Base-by-base conservation (phyloP, 129 eudicot genomes). In the Artemisia tridentata region DNA sequence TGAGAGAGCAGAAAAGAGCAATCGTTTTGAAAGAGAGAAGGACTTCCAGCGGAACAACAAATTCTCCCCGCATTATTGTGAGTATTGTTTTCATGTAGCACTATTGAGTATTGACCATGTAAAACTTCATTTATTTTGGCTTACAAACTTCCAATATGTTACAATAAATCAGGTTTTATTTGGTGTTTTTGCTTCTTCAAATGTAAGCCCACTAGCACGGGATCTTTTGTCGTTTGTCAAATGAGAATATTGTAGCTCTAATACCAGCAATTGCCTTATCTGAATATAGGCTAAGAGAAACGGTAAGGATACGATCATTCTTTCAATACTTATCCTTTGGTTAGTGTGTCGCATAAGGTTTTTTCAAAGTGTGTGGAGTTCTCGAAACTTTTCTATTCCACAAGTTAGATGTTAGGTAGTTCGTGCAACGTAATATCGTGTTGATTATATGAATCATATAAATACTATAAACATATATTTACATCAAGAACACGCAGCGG, bases 41-140 rank as follows among this genome's bases (percentile, higher is more conserved):
- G 75, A 87, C 96, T 31, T 77, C 55, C 5, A 79, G 78, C 20
- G 96, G 81, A 46, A 69, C 96, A 45, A 66, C 84, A 4, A 85
- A 96, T 52, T 86, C 97, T 18, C 99, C 99, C 12, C 97, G 96
- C 65, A 84, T 90, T 67, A 88, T 93, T 76, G 99, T 93, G 84
- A 82, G 96, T n/a, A 11, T 70, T 21, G 23, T 1, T 21, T 21
- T 21, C 23, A 21, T 21, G 23, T 21, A 21, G 23, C 23, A 21
- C 23, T 21, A 21, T 21, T 21, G 23, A 21, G 23, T 21, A 72
- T 16, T 63, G 65, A 47, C 55, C 57, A 11, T 71, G 41, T 27
- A 48, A 59, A 27, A 49, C 48, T 7, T 63, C 62, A 68, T 13
- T 69, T 70, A 14, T 4, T 65, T 46, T 61, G 31, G 12, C n/a